Conservation (phyloP, 2,329 filamentous ascomycete genomes). For the Cercospora sp. region DNA sequence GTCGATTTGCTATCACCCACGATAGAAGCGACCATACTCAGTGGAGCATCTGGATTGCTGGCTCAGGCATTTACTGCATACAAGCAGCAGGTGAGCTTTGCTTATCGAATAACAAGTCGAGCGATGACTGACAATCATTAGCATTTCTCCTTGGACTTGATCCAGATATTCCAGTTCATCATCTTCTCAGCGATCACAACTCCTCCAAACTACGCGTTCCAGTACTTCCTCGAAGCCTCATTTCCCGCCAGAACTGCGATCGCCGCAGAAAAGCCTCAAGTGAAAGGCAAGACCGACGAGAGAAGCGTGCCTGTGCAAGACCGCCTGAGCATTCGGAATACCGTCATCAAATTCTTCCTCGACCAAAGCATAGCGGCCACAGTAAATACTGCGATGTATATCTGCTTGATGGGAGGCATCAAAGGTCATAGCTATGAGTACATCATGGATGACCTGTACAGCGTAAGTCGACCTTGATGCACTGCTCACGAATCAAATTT, state of each 20-base stretch:
- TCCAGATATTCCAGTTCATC: background rate
- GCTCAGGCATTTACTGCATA: background rate
- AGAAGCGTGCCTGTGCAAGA: background rate
- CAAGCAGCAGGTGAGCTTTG: background rate
- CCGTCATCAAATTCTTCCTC: conserved; percentile 4
- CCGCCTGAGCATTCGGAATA: background rate
- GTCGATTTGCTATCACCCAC: background rate
- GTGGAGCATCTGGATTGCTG: background rate
- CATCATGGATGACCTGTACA: background rate
- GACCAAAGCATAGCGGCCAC: conserved; percentile 1
- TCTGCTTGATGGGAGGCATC: conserved; percentile 4
- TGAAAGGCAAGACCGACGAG: background rate
- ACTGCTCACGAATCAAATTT: too few relatives aligned
- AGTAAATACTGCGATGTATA: background rate
- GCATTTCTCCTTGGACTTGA: background rate
- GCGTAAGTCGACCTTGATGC: background rate
- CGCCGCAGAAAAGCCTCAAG: background rate
- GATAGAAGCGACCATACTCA: background rate
- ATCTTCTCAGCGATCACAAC: background rate
- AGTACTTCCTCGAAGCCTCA: background rate
- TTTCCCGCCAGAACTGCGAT: background rate
- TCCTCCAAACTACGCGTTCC: background rate
- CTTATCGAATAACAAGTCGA: background rate
- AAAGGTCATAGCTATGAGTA: background rate
- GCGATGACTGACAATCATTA: background rate